Evolutionary conservation across 2,329 filamentous ascomycete genomes (phyloP).

Genomic region (Magnaporthales sp.): DNA sequence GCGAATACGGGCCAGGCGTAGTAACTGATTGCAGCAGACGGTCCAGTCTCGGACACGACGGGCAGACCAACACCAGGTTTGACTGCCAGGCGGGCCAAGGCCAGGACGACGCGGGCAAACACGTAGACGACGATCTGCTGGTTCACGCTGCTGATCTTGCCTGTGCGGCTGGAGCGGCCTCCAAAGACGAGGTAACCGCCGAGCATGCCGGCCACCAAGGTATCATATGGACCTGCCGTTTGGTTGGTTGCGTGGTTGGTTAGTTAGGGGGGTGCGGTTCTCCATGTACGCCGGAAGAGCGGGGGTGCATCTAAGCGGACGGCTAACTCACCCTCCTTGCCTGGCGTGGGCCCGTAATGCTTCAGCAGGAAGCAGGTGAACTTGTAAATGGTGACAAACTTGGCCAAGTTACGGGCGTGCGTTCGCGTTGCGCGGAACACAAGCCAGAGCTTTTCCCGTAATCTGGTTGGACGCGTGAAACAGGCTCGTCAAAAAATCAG

Average conservation of each 20-base stretch:
- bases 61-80: slow-evolving; percentile 49
- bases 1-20: slow-evolving; percentile 93
- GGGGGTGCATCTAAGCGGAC: not conserved
- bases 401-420: slow-evolving; percentile 85
- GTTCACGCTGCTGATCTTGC: slow-evolving; percentile 70
- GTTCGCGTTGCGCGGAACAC: slow-evolving; percentile 81
- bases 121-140: slow-evolving; percentile 99
- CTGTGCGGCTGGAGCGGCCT: slow-evolving; percentile 48
- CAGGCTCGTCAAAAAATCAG: not conserved
- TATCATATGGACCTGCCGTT: slow-evolving; percentile 62
- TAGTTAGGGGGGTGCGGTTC: not conserved
- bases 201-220: slow-evolving; percentile 76
- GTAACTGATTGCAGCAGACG: slow-evolving; percentile 44
- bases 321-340: slow-evolving; percentile 44
- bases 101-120: slow-evolving; percentile 82
- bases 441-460: slow-evolving; percentile 69
- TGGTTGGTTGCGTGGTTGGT: not conserved
- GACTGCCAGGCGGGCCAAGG: slow-evolving; percentile 74
- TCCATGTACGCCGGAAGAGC: not conserved
- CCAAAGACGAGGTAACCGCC: slow-evolving; percentile 95
- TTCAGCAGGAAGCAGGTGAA: slow-evolving; percentile 67
- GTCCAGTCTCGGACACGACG: slow-evolving; percentile 36
- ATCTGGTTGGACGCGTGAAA: slow-evolving; percentile 19
- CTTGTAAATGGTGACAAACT: slow-evolving; percentile 91
- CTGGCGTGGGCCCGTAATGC: slow-evolving; percentile 45